A percentile compares a stretch with the other conserved stretches of the same genome.
Conservation (phyloP, 371 early-diverging fungal genomes). For the Haplosporangium sp. region DNA sequence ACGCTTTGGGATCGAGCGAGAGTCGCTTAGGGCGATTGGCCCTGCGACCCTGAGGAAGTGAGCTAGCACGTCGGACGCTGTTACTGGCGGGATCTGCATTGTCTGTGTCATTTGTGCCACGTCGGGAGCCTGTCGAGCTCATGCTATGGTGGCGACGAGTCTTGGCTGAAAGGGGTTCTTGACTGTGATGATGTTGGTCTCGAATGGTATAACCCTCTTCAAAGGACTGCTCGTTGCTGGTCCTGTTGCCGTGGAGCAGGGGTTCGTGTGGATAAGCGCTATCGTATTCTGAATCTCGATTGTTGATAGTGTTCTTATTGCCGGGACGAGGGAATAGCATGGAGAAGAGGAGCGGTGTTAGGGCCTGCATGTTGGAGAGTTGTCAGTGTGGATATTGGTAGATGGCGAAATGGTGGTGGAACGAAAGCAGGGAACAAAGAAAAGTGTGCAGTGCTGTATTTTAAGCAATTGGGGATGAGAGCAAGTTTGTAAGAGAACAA, state of each 20-base stretch:
- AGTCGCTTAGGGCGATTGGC: constrained; percentile 24
- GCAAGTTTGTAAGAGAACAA: neutral
- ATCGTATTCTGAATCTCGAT: neutral
- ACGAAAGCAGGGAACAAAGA: neutral
- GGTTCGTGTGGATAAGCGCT: constrained; percentile 16
- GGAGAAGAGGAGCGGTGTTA: constrained; percentile 47
- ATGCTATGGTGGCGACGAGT: constrained; percentile 38
- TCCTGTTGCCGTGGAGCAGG: neutral
- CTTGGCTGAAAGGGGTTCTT: constrained; percentile 14
- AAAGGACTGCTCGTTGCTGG: constrained; percentile 12
- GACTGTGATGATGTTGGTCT: neutral
- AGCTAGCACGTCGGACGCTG: neutral
- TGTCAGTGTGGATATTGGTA: neutral
- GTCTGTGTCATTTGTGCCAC: constrained; percentile 3
- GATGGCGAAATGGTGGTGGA: neutral
- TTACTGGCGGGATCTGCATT: constrained; percentile 7
- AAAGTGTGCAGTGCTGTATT: neutral
- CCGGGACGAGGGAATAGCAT: constrained; percentile 49
- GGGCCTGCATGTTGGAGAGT: constrained; percentile 39
- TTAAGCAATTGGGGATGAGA: neutral
- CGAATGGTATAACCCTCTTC: constrained; percentile 26
- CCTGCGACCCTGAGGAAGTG: constrained; percentile 8
- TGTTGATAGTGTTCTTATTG: constrained; percentile 1
- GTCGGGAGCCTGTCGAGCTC: constrained; percentile 10
- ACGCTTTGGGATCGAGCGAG: constrained; percentile 39